Evolutionary conservation across 768 basidiomycete species (phyloP), one percentile per base, ranked within the genome.

Genomic region (Guyanaporus albipodus): DNA sequence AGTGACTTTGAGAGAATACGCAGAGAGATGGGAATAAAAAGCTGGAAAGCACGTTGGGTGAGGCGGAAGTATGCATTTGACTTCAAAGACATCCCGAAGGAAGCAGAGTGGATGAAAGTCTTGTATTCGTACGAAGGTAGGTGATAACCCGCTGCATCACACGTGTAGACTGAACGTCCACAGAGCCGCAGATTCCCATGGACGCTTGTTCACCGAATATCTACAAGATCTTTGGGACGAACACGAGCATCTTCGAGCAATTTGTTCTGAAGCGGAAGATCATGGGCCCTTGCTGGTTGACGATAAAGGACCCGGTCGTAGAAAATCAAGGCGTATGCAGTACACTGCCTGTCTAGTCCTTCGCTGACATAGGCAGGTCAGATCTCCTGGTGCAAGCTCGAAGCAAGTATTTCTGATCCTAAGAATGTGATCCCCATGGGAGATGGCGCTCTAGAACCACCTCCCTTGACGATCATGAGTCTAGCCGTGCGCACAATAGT

Each of bases 211-310:
- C 89, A 38, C 83, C 88, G 8, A 94, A 89, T 41, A 94, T 97
- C 62, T 75, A 82, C 27, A 81, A 79, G 46, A 83, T 98, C 10
- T 87, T 98, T 55, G 96, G 96, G 11, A 87, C 94, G 3, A 93
- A 83, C 54, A 95, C 93, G 6, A 90, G 73, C 42, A 87, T 95
- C 0, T 99, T 99, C 56, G 96, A 98, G 63, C 71, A 91, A 9
- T 78, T 99, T 17, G 94, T 93, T 2, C 57, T 98, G 37, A 98
- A 98, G 67, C 82, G 93, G 26, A 96, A 94, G 70, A 96, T 98
- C 47, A 97, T 97, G 93, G 96, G 96, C 1, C 94, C 96, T 0
- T 98, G 96, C 62, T 99, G 96, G 96, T 72, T 99, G 36, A 77
- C 85, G 46, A 78, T 99, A 52, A 85, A 86, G 67, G 77, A 85